Evolutionary conservation across 2,329 filamentous ascomycete genomes (phyloP).

Genomic region (Ophiosphaerella korrae): DNA sequence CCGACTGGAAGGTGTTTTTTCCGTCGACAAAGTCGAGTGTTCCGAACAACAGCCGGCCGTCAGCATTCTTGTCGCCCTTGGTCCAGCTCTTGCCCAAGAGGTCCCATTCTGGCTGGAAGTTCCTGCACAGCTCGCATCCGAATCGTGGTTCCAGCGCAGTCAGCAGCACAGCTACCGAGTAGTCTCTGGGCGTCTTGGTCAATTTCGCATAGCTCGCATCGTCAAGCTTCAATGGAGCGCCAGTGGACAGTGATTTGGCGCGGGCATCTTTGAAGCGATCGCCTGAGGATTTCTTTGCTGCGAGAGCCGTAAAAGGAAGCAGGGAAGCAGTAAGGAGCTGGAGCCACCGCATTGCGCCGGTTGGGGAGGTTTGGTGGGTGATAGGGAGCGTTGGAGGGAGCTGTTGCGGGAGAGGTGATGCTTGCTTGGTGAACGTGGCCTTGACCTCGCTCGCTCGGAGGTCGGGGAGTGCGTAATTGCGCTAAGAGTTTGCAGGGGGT

Average conservation of each 20-base stretch:
- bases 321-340: conserved; percentile 66
- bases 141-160: conserved; percentile 85
- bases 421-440: conserved; percentile 43
- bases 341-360: conserved; percentile 67
- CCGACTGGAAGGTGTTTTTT: conserved; percentile 82
- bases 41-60: conserved; percentile 76
- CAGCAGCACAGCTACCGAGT: conserved; percentile 79
- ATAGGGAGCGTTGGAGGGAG: conserved; percentile 26
- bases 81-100: conserved; percentile 84
- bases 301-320: conserved; percentile 64
- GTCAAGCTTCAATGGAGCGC: conserved; percentile 73
- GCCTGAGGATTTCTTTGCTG: conserved; percentile 65
- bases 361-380: conserved; percentile 18
- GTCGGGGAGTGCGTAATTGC: conserved; percentile 36
- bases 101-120: conserved; percentile 95
- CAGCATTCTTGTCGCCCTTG: conserved; percentile 76
- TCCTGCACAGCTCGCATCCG: conserved; percentile 82
- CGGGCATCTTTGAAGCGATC: conserved; percentile 76
- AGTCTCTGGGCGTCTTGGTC: conserved; percentile 79
- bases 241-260: conserved; percentile 66
- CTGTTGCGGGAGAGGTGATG: conserved; percentile 18
- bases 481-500: conserved; percentile 23
- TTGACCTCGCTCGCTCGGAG: conserved; percentile 22
- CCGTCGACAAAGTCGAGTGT: conserved; percentile 89
- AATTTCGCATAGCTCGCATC: conserved; percentile 77